These are phyloP conservation scores for Phialemonium atrogriseum DNA, from an alignment of 2,329 filamentous ascomycete species.

Conservation along the genomic window DNA sequence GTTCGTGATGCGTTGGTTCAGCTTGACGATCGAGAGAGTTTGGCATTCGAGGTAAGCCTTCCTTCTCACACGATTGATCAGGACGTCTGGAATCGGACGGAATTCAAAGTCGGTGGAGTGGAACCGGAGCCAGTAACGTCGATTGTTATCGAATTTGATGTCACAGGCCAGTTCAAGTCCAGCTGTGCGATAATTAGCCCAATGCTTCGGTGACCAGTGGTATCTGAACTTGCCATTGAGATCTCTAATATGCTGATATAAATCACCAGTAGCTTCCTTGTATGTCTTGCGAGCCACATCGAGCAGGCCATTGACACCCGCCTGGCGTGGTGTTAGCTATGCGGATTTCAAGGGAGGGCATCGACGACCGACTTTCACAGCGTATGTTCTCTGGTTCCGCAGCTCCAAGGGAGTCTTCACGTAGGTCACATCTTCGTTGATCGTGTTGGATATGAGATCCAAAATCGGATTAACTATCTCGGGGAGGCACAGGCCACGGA, in stretches of 20 bases:
- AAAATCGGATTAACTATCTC: constrained; percentile 53
- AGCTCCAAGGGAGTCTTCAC: constrained; percentile 75
- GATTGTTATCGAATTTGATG: constrained; percentile 66
- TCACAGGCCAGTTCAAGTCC: constrained; percentile 52
- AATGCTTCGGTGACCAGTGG: constrained; percentile 19
- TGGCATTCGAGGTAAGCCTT: constrained; percentile 79
- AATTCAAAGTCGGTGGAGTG: constrained; percentile 45
- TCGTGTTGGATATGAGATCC: constrained; percentile 55
- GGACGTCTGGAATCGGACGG: constrained; percentile 48
- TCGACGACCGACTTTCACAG: constrained; percentile 57
- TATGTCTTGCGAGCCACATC: constrained; percentile 86
- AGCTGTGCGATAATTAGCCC: constrained; percentile 44
- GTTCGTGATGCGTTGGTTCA: constrained; percentile 69
- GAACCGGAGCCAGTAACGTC: constrained; percentile 74
- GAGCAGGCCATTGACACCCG: constrained; percentile 75
- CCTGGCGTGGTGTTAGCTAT: constrained; percentile 31
- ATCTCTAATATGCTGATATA: constrained; percentile 47
- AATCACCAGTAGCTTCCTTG: constrained; percentile 77
- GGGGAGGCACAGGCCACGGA: constrained; percentile 61
- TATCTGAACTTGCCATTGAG: constrained; percentile 1
- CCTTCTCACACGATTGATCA: constrained; percentile 70
- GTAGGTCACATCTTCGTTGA: constrained; percentile 77
- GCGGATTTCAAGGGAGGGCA: neutral
- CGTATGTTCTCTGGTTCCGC: constrained; percentile 83
- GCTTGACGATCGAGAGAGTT: constrained; percentile 74